Evolutionary conservation across 768 basidiomycete genomes (phyloP), one percentile per base, ranked within the genome.

Genomic region (Lactarius psammicola): DNA sequence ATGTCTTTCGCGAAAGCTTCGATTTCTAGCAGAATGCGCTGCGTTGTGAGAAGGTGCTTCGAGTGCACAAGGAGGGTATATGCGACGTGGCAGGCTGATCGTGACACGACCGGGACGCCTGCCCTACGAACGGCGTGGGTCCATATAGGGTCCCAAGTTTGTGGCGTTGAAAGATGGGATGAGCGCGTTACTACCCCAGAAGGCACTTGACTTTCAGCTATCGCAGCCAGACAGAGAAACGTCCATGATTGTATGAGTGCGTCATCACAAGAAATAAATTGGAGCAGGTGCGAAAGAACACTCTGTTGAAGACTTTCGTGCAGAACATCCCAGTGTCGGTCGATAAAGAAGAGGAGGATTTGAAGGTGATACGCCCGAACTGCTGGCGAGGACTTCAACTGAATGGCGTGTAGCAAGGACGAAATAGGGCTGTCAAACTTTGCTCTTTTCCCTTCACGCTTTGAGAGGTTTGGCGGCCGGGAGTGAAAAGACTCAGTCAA

Each of bases 341-440:
- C 86, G 67, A 95, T 83, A 73, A 97, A 80, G 78, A 98, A 97
- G 28, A 95, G 84, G 3, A 97, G 79, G 11, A 87, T 80, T 75
- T 97, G 94, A 1, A 96, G 76, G 69, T 82, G 79, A 69, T 84
- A 77, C 78, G 82, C 67, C 73, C 77, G 70, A 76, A 80, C 70
- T 73, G 70, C 69, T 70, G 76, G 72, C 3, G 75, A 68, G 20
- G 63, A 66, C 54, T 76, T 73, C 10, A 73, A 65, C 60, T 79
- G 79, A 65, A 89, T 81, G 13, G 80, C 80, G 58, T 77, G 71
- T 11, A 93, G 78, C 23, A 93, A 76, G 20, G 79, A 74, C 1
- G 78, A 72, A 61, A 93, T 78, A 2, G 91, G 87, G 68, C 86
- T 85, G 67, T 87, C 84, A 15, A 82, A 69, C 70, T 80, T 84